A percentile compares a stretch with the other conserved stretches of the same genome.
phyloP scores from a whole-genome alignment of 441 rosid genomes.

The Syzygium malaccense region DNA sequence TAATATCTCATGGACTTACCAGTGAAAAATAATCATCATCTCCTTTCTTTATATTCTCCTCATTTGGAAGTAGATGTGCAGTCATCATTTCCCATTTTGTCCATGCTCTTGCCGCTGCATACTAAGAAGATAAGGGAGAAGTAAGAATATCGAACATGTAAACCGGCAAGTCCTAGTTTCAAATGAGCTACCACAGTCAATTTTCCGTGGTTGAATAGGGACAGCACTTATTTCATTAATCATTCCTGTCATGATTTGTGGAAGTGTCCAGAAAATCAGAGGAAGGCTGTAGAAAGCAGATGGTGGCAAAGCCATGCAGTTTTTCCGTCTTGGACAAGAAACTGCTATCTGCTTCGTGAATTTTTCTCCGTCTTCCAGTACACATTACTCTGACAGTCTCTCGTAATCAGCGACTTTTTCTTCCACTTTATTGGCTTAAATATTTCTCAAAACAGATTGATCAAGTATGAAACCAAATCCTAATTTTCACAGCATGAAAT shows the following conservation, averaged over 20 bases:
- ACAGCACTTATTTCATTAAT: neutral
- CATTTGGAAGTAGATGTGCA: slow-evolving; percentile 72
- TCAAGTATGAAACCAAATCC: neutral
- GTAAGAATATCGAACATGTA: neutral
- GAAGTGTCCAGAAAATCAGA: neutral
- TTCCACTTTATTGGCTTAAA: neutral
- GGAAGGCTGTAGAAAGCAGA: neutral
- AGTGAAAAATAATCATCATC: slow-evolving; percentile 81
- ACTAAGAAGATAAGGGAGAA: slow-evolving; percentile 28
- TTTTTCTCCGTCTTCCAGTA: neutral
- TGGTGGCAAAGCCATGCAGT: neutral
- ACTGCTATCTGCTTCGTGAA: neutral
- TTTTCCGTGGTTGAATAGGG: neutral
- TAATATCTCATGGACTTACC: slow-evolving; percentile 32
- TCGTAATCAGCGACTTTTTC: neutral
- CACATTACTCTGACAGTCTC: neutral
- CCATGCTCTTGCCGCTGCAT: slow-evolving; percentile 94
- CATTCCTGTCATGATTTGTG: neutral
- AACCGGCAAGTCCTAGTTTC: neutral
- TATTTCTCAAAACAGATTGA: neutral
- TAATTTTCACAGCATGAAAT: neutral
- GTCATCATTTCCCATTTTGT: slow-evolving; percentile 99
- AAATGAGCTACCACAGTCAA: neutral
- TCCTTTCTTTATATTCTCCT: slow-evolving; percentile 71
- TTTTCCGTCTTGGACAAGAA: neutral